Base-by-base conservation (phyloP, 2,329 filamentous ascomycete species). In the Chrysosporium keratinophilum region DNA sequence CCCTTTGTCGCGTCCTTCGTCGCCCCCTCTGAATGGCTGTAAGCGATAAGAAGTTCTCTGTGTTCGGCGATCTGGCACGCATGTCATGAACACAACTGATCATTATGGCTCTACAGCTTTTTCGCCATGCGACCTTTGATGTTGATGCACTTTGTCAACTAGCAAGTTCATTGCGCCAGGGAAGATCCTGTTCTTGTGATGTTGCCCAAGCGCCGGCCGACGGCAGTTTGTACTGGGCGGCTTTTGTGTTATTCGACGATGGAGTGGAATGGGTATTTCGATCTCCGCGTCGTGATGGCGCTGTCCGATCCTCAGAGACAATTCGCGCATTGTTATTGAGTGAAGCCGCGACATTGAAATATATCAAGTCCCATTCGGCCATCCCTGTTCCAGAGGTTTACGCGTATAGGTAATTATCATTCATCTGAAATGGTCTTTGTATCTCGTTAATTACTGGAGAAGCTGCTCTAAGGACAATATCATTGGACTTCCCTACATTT, bases 371-470 rank as follows among this genome's bases (percentile, higher is more conserved):
- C 43, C 55, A 65, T 53, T 64, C 59, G 15, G 61, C 62, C 52
- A 63, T 68, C 57, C 64, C 66, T 15, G 61, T 65, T 50, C 65
- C 65, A 55, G 61, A 66, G 49, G 60, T 67, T 44, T 65, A 62
- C 50, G 47, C 57, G 10, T 64, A 63, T 51, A 62, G 59, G 60
- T 63, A 61, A 54, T 10, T 19, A 7, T 15, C 1, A 51, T 45
- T 41, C 14, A 45, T 7, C 9, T 9, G 9, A 14, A 40, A 43
- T 15, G 14, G 28, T 35, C n/a, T 42, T 41, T 14, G 48, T 59
- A 55, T 59, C 28, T 15, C 33, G 37, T 41, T 55, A 45, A 57
- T n/a, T 39, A 10, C n/a, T 39, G 23, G 10, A 58, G n/a, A 42
- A 59, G 56, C 45, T 42, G 28, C 39, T 50, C 66, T 15, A 45